phyloP scores from a whole-genome alignment of 1,284 basidiomycete species.

The Trichosporon sp. region DNA sequence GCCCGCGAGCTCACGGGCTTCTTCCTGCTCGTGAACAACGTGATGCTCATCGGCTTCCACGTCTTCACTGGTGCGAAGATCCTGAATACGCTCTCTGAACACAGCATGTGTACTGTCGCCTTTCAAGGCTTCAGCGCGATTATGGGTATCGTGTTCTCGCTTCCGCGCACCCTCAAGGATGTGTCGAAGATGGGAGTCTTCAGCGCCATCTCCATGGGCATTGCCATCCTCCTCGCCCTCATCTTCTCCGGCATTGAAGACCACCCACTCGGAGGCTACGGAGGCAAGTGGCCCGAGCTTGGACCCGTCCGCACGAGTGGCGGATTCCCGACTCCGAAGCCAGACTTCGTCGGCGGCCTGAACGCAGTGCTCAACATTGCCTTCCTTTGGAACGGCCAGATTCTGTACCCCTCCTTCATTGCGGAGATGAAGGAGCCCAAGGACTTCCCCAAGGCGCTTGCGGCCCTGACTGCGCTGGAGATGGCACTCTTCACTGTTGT shows the following conservation, averaged over 20 bases:
- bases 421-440: constrained; percentile 57
- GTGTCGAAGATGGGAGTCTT: constrained; percentile 56
- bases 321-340: constrained; percentile 52
- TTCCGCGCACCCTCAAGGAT: constrained; percentile 63
- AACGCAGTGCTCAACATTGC: constrained; percentile 59
- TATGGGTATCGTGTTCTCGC: constrained; percentile 59
- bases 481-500: constrained; percentile 65
- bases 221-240: constrained; percentile 63
- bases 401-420: constrained; percentile 59
- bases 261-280: constrained; percentile 47
- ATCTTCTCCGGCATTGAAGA: constrained; percentile 63
- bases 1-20: constrained; percentile 47
- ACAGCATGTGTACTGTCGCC: constrained; percentile 63
- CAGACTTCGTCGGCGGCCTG: constrained; percentile 64
- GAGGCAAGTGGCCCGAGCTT: constrained; percentile 42
- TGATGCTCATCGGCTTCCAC: constrained; percentile 57
- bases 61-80: constrained; percentile 56
- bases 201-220: constrained; percentile 63
- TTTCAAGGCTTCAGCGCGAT: constrained; percentile 62
- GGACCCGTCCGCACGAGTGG: constrained; percentile 43
- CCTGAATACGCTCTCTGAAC: constrained; percentile 65
- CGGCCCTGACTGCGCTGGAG: constrained; percentile 61
- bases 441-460: constrained; percentile 65
- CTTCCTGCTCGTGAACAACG: constrained; percentile 52
- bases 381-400: constrained; percentile 68